phyloP scores from a whole-genome alignment of 2,329 filamentous ascomycete genomes.

The Chaetomium globosum region DNA sequence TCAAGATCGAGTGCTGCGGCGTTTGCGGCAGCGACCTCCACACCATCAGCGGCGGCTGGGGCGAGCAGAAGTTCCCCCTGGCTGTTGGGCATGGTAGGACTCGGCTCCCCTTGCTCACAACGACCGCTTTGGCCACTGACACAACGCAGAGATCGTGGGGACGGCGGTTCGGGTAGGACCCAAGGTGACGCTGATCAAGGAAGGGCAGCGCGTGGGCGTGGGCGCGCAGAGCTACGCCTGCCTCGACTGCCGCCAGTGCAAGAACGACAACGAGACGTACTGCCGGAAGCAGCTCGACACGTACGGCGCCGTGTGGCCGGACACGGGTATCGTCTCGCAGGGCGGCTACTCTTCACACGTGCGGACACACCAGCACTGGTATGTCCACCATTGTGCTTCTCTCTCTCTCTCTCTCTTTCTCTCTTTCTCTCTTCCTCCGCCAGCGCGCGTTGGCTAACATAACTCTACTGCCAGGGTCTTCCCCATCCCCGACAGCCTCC shows the following conservation, averaged over 20 bases:
- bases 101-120: neutral
- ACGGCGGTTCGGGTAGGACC: slow-evolving; percentile 67
- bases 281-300: slow-evolving; percentile 64
- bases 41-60: slow-evolving; percentile 71
- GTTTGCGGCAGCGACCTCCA: slow-evolving; percentile 74
- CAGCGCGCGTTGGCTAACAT: neutral
- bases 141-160: slow-evolving; percentile 64
- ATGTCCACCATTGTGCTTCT: slow-evolving; percentile 26
- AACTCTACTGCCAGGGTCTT: slow-evolving; percentile 52
- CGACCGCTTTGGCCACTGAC: neutral
- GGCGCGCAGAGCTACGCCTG: slow-evolving; percentile 69
- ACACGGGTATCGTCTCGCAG: slow-evolving; percentile 58
- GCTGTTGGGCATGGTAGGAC: slow-evolving; percentile 66
- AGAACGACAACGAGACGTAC: slow-evolving; percentile 69
- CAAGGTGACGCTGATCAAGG: slow-evolving; percentile 62
- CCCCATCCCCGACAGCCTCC: slow-evolving; percentile 74
- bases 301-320: slow-evolving; percentile 58
- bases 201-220: slow-evolving; percentile 68
- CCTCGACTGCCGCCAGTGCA: slow-evolving; percentile 66
- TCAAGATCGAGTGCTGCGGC: slow-evolving; percentile 82
- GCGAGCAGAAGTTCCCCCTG: slow-evolving; percentile 62
- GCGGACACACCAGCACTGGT: slow-evolving; percentile 71
- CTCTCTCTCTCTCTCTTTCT: neutral
- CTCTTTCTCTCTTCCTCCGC: too few species aligned
- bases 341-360: slow-evolving; percentile 54